Evolutionary conservation across 106 monocot genomes (phyloP).

Genomic region (Gastrodia elata): DNA sequence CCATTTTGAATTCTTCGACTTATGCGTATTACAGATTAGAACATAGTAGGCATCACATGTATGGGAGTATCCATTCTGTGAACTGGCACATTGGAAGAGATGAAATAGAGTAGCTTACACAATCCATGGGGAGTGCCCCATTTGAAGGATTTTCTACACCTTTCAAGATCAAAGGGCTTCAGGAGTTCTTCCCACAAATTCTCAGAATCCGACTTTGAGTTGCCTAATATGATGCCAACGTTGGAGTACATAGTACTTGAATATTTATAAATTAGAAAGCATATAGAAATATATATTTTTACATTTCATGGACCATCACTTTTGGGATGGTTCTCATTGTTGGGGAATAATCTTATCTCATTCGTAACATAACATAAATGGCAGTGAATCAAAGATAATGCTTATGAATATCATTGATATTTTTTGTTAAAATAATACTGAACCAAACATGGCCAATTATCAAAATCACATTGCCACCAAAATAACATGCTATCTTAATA

Average conservation of each 20-base stretch:
- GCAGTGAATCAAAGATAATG: too few species aligned
- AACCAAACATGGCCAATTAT: too few species aligned
- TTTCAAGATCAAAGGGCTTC: constrained; percentile 64
- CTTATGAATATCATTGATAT: too few species aligned
- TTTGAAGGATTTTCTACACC: constrained; percentile 49
- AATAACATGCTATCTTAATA: too few species aligned
- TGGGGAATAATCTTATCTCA: too few species aligned
- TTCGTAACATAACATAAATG: too few species aligned
- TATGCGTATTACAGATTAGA: constrained; percentile 32
- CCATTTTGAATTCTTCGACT: constrained; percentile 31
- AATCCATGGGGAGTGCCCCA: constrained; percentile 52
- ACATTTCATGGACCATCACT: too few species aligned
- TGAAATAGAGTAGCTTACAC: constrained; percentile 38
- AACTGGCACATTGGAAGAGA: constrained; percentile 59
- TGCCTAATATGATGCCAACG: background rate
- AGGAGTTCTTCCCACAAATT: constrained; percentile 70
- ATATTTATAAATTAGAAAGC: too few species aligned
- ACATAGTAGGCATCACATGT: constrained; percentile 45
- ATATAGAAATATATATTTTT: too few species aligned
- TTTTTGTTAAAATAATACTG: too few species aligned
- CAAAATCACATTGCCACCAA: too few species aligned
- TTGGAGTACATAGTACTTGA: background rate
- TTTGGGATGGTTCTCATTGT: too few species aligned
- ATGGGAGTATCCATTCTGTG: constrained; percentile 58
- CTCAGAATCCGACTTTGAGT: constrained; percentile 16